phyloP scores from a whole-genome alignment of 768 basidiomycete species.

The Russula vinacea region DNA sequence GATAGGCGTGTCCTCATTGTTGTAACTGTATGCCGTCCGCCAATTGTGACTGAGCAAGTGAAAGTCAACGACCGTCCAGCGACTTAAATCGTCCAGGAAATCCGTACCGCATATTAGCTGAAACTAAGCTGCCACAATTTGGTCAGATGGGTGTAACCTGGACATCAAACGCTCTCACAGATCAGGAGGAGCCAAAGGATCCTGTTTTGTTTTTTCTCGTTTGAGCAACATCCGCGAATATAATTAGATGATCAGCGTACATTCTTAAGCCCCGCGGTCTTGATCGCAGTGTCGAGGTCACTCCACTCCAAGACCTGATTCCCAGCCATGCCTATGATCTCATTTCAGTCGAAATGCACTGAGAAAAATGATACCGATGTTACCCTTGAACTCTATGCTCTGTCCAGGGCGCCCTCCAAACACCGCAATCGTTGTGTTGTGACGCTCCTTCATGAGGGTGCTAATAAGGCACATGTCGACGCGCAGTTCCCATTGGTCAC shows the following conservation, averaged over 20 bases:
- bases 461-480: conserved; percentile 58
- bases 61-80: not conserved
- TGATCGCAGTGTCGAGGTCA: conserved; percentile 36
- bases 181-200: conserved; percentile 41
- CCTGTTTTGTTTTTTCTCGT: conserved; percentile 30
- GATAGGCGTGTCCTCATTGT: conserved; percentile 18
- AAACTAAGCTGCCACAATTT: conserved; percentile 16
- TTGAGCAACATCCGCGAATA: not conserved
- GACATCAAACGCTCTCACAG: conserved; percentile 33
- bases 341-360: not conserved
- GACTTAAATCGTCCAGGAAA: too few relatives aligned
- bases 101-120: conserved; percentile 19
- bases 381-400: conserved; percentile 48
- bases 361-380: not conserved
- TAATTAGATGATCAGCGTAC: conserved; percentile 28
- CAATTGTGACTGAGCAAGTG: conserved; percentile 21
- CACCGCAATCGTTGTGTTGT: conserved; percentile 47
- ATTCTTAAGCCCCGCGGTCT: conserved; percentile 37
- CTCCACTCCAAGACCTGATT: conserved; percentile 37
- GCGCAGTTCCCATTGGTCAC: conserved; percentile 41
- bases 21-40: conserved; percentile 26
- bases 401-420: conserved; percentile 54
- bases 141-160: conserved; percentile 10
- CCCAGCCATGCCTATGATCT: conserved; percentile 35
- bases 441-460: conserved; percentile 53